Evolutionary conservation across 2,329 filamentous ascomycete genomes (phyloP).

Genomic region (Beauveria brongniartii): DNA sequence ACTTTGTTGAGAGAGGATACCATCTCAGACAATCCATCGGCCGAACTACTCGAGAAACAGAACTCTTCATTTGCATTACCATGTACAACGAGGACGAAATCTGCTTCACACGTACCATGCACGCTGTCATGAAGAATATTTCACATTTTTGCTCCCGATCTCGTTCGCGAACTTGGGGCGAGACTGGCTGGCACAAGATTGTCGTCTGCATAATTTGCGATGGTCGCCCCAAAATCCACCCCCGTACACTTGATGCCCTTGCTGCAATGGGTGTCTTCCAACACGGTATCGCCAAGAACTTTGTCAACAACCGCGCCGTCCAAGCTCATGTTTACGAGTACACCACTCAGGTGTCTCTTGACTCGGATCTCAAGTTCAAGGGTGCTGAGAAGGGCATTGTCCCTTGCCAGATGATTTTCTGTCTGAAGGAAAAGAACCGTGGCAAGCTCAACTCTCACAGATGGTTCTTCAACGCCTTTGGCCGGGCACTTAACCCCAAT

Average conservation of each 20-base stretch:
- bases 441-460: slow-evolving; percentile 98
- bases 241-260: slow-evolving; percentile 83
- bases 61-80: slow-evolving; percentile 92
- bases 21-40: slow-evolving; percentile 89
- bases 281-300: slow-evolving; percentile 96
- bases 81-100: slow-evolving; percentile 99
- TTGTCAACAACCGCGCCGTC: slow-evolving; percentile 91
- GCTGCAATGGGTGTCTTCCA: slow-evolving; percentile 98
- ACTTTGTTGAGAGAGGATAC: slow-evolving; percentile 83
- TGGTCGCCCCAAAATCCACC: slow-evolving; percentile 82
- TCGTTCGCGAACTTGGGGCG: slow-evolving; percentile 93
- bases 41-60: slow-evolving; percentile 75
- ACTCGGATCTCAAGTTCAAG: slow-evolving; percentile 96
- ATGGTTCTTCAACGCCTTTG: slow-evolving; percentile 99
- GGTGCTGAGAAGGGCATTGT: slow-evolving; percentile 98
- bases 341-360: slow-evolving; percentile 93
- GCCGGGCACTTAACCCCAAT: slow-evolving; percentile 84
- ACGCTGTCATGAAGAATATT: slow-evolving; percentile 97
- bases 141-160: slow-evolving; percentile 89
- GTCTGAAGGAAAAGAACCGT: slow-evolving; percentile 92
- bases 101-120: slow-evolving; percentile 94
- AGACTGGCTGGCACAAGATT: slow-evolving; percentile 97
- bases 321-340: slow-evolving; percentile 98
- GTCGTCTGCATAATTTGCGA: slow-evolving; percentile 96
- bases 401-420: slow-evolving; percentile 97